Evolutionary conservation across 1,284 basidiomycete species (phyloP).

Genomic region (Ceratobasidium sp.): DNA sequence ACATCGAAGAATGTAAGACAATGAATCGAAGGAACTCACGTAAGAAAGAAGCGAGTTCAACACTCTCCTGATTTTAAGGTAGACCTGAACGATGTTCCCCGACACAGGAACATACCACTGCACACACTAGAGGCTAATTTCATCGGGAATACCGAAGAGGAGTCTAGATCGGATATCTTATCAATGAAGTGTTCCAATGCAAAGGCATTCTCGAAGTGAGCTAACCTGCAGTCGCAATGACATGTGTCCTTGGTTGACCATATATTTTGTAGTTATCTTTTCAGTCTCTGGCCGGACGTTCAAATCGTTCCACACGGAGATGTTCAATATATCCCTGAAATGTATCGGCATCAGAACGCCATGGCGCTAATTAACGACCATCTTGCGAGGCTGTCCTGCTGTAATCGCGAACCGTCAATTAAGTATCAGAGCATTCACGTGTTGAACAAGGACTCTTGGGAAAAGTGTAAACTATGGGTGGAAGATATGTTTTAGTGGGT

Average conservation of each 20-base stretch:
- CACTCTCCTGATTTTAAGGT: not conserved
- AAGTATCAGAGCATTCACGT: not conserved
- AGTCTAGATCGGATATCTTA: not conserved
- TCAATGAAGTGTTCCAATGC: not conserved
- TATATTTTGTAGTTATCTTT: not conserved
- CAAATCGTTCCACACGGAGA: not conserved
- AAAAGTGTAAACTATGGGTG: not conserved
- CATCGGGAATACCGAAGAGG: not conserved
- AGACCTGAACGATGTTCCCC: not conserved
- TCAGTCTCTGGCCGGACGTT: not conserved
- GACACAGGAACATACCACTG: not conserved
- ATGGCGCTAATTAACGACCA: not conserved
- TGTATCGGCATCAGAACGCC: not conserved
- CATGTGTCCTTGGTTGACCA: not conserved
- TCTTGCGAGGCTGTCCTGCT: not conserved
- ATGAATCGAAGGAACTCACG: no score
- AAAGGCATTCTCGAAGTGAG: not conserved
- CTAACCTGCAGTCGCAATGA: not conserved
- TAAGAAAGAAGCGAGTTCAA: no score
- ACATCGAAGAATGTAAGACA: no score
- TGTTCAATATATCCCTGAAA: not conserved
- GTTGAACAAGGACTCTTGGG: not conserved
- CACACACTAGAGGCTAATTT: conserved; percentile 2
- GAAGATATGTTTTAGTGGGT: not conserved
- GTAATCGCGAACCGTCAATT: not conserved